Percentiles rank a stretch among this genome's conserved stretches.
Evolutionary conservation across 2,329 filamentous ascomycete species (phyloP).

Genomic region (Rhexocercosporidium sp.): DNA sequence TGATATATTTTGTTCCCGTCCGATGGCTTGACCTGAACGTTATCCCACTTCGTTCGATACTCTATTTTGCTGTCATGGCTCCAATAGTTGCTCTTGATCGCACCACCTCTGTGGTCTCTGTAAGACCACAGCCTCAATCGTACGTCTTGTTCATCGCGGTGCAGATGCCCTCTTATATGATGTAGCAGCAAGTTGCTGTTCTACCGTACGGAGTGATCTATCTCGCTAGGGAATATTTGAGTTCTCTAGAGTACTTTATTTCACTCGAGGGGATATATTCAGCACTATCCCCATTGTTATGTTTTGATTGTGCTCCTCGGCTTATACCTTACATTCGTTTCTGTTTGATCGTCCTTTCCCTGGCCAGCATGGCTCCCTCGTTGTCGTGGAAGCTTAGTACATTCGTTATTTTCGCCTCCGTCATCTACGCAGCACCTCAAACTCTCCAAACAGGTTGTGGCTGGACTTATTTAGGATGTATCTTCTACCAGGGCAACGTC

Average conservation of each 20-base stretch:
- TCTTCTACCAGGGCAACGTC: not conserved
- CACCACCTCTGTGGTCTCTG: not conserved
- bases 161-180: not conserved
- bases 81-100: not conserved
- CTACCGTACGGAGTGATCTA: not conserved
- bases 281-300: not conserved
- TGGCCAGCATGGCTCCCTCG: conserved; percentile 9
- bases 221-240: not conserved
- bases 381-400: conserved; percentile 14
- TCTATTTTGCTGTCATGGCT: conserved; percentile 8
- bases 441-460: not conserved
- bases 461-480: conserved; percentile 16
- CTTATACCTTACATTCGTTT: conserved; percentile 11
- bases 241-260: not conserved
- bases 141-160: not conserved
- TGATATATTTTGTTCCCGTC: not conserved
- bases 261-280: conserved; percentile 4
- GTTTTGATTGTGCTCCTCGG: not conserved
- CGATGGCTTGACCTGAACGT: not conserved
- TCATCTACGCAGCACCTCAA: conserved; percentile 1
- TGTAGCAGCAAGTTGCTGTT: not conserved
- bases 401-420: conserved; percentile 4
- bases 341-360: conserved; percentile 3
- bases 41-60: not conserved
- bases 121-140: not conserved